Percentiles rank a stretch among this genome's conserved stretches.
These are phyloP conservation scores for Colletotrichum cordylinicola DNA, from an alignment of 2,329 filamentous ascomycete species.

Conservation along the genomic window DNA sequence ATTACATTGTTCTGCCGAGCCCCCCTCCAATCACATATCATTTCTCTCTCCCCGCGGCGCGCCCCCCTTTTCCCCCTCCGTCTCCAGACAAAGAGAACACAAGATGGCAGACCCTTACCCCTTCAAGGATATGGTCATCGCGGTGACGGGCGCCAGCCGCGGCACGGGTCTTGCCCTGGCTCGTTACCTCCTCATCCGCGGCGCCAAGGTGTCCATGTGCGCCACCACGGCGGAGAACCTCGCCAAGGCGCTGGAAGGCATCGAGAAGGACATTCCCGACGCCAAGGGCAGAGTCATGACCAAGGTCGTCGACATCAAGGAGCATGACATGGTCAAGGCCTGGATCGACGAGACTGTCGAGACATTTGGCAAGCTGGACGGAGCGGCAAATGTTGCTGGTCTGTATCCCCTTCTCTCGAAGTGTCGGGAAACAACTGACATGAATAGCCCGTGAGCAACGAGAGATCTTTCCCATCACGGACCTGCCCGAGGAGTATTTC, in stretches of 20 bases:
- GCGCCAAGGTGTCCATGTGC: slow-evolving; percentile 35
- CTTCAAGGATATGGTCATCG: slow-evolving; percentile 26
- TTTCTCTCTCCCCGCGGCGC: not conserved
- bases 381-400: slow-evolving; percentile 44
- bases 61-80: not conserved
- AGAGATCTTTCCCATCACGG: slow-evolving; percentile 25
- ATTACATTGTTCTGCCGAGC: not conserved
- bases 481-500: slow-evolving; percentile 27
- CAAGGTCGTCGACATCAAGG: slow-evolving; percentile 34
- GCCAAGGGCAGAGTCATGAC: slow-evolving; percentile 27
- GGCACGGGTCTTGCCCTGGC: slow-evolving; percentile 24
- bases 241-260: slow-evolving; percentile 26
- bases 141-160: slow-evolving; percentile 21
- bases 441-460: slow-evolving; percentile 27
- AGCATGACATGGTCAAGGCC: slow-evolving; percentile 31
- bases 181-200: slow-evolving; percentile 28
- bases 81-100: not conserved
- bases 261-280: slow-evolving; percentile 28
- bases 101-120: slow-evolving; percentile 26
- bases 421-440: not conserved
- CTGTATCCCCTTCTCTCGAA: not conserved
- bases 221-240: slow-evolving; percentile 33
- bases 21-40: not conserved
- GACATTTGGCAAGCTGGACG: slow-evolving; percentile 38
- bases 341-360: slow-evolving; percentile 38